Evolutionary conservation across 306 rosid species (phyloP), one percentile per base, ranked within the genome.

Genomic region (Prunus dulcis): DNA sequence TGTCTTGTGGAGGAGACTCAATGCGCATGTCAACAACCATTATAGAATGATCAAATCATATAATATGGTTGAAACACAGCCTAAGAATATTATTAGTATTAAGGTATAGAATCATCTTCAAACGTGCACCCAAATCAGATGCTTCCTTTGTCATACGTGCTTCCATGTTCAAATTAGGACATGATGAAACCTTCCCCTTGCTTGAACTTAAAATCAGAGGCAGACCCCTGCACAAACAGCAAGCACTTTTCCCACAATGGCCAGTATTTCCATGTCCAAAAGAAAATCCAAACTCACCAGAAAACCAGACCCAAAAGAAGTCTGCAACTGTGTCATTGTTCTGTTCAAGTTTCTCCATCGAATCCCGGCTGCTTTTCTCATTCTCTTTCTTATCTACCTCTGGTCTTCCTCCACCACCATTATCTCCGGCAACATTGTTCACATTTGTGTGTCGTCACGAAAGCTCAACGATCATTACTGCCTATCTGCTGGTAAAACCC

Each of bases 391-490:
- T 22, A 77, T 91, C 66, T 89, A 81, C 83, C 47, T 78, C 45
- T 89, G 92, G 93, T 87, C 91, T 72, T 87, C 93, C 69, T 81
- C 87, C 75, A 71, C 89, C 73, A 84, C 92, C 69, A 73, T 87
- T 64, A 78, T 91, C 47, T 81, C 92, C 2, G 89, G 92, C 70
- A 89, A 91, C 79, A 76, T 89, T 22, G 65, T 91, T 72, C 97
- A 86, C 86, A 83, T 91, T 63, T 91, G 93, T 30, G 83, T 91
- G 71, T 88, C 92, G 4, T 86, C 92, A 7, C 83, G 94, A 68
- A 91, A 84, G 82, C 84, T 87, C 77, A 82, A 86, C 75, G 83
- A 83, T 64, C 88, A 84, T 76, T 91, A 89, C 56, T 91, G 92
- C 78, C 76, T 91, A 19, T 86, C 94, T 61, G 93, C 93, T 9